These are phyloP conservation scores for Platanus orientalis DNA, from an alignment of 164 flowering plant species.

Conservation along the genomic window DNA sequence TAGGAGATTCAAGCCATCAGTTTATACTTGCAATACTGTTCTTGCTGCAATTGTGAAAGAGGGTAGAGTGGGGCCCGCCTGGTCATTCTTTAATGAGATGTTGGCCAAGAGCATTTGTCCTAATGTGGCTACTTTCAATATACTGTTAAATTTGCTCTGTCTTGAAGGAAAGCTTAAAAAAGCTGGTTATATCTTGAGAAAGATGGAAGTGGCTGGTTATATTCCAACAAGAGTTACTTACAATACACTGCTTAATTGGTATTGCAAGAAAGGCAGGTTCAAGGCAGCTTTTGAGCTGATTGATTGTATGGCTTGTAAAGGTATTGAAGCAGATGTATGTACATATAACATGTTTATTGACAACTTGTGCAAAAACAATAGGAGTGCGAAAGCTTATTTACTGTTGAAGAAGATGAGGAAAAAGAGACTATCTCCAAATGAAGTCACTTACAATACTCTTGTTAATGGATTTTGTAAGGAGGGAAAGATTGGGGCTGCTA, in stretches of 20 bases:
- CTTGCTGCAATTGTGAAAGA: too few relatives aligned
- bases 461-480: conserved; percentile 76
- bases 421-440: conserved; percentile 52
- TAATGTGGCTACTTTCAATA: conserved; percentile 65
- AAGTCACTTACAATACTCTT: conserved; percentile 68
- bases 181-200: conserved; percentile 54
- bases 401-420: conserved; percentile 72
- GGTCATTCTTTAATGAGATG: too few relatives aligned
- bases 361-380: conserved; percentile 52
- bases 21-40: too few relatives aligned
- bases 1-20: too few relatives aligned
- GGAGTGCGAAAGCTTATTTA: conserved; percentile 68
- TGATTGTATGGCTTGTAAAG: conserved; percentile 59
- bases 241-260: conserved; percentile 77
- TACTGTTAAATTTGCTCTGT: conserved; percentile 55
- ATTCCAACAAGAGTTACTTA: conserved; percentile 58
- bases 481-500: conserved; percentile 60
- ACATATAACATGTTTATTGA: conserved; percentile 73
- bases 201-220: conserved; percentile 76
- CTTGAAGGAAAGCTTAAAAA: conserved; percentile 59
- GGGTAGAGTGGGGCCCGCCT: too few relatives aligned
- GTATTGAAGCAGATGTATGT: conserved; percentile 65
- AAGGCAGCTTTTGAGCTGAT: conserved; percentile 60
- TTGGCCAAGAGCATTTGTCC: too few relatives aligned
- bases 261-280: conserved; percentile 67